Evolutionary conservation across 1,284 basidiomycete species (phyloP), one percentile per base, ranked within the genome.

Genomic region (Fomitopsis pinicola): DNA sequence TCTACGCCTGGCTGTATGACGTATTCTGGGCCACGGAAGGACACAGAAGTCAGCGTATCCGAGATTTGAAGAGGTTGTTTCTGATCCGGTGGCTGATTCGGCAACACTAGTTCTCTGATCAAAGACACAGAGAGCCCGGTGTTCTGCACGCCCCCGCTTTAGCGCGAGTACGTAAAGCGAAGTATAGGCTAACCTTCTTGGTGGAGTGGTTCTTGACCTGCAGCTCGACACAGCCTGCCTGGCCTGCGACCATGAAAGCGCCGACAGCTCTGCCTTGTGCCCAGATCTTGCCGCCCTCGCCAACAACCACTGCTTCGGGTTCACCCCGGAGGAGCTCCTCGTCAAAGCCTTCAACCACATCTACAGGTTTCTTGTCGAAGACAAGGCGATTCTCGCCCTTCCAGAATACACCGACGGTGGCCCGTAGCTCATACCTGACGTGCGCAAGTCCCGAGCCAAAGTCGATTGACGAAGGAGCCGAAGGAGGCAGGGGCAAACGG

Each of bases 221-320:
- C 55, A 92, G 72, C 66, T 91, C 87, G 44, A 92, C 77, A 68
- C 87, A 88, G 15, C 82, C 85, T 63, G 81, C 82, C 67, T 86
- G 83, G 5, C 90, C 90, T 19, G 86, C 83, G 10, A 91, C 79
- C 36, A 88, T 67, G 26, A 87, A 74, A 5, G 82, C 84, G 33
- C 85, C 87, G 15, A 88, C 74, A 12, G 92, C 69, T 57, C 76
- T 82, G 1, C 82, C 89, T 67, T 89, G 87, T 45, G 83, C 81
- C 86, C 89, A 91, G 35, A 92, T 79, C 73, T 88, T 91, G 9
- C 90, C 91, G 64, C 82, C 83, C 70, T 92, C 91, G 0, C 85
- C 87, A 26, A 92, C 83, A 12, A 83, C 79, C 1, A 88, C 81
- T 8, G 77, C 84, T 63, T 89, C 84, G 0, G 83, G 81, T 26